Percentiles rank a stretch among this genome's conserved stretches.
Evolutionary conservation across 1,284 basidiomycete species (phyloP).

Genomic region (Cutaneotrichosporon sp.): DNA sequence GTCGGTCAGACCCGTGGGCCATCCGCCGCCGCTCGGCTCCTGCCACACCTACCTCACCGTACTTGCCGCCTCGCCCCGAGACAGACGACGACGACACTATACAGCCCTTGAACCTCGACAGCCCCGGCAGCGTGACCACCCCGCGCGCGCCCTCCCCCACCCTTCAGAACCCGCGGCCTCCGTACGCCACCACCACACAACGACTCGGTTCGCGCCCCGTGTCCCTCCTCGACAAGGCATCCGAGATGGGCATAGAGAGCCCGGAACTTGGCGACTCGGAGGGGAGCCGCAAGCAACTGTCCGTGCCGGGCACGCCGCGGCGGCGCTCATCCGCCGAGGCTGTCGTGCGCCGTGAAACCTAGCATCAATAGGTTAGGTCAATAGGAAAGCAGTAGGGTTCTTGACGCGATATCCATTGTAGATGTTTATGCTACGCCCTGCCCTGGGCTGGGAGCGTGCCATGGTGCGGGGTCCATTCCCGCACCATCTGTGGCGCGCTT

Average conservation of each 20-base stretch:
- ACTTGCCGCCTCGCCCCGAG: too few species aligned
- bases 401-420: slow-evolving; percentile 1
- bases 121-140: too few species aligned
- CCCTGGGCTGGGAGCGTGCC: neutral
- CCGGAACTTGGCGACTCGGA: too few species aligned
- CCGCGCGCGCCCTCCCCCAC: too few species aligned
- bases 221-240: neutral
- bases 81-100: too few species aligned
- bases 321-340: neutral
- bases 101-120: neutral
- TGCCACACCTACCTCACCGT: too few species aligned
- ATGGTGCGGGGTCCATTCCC: neutral
- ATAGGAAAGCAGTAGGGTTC: neutral
- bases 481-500: neutral
- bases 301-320: neutral
- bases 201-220: slow-evolving; percentile 3
- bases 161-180: neutral
- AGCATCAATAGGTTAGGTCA: neutral
- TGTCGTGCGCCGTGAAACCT: neutral
- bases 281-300: neutral
- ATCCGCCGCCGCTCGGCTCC: neutral
- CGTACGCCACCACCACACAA: neutral
- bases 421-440: neutral
- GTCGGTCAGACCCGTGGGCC: neutral
- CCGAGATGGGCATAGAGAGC: neutral